Evolutionary conservation across 2,329 filamentous ascomycete genomes (phyloP), one percentile per base, ranked within the genome.

Genomic region (Diplodia mutila): DNA sequence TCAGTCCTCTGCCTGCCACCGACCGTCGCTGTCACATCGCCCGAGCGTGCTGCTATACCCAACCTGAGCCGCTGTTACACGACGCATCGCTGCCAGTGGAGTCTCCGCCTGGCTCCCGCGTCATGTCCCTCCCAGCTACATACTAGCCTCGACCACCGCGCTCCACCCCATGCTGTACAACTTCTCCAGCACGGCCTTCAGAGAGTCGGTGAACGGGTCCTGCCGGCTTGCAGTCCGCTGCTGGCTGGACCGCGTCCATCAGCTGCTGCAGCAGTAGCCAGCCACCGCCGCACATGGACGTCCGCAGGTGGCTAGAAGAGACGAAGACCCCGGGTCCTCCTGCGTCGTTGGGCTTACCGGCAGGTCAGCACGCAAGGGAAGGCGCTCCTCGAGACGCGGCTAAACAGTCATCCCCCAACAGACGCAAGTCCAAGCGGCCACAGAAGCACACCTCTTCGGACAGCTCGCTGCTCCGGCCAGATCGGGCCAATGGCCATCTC

Each of bases 251-350:
- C 65, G 66, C 68, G 68, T 53, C 57, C 37, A 46, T 61, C 54
- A 55, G 55, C 55, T 32, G 66, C 57, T 42, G 55, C 54, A 52
- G 66, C 48, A 29, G 66, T 32, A 27, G 46, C 29, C 55, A 52
- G 61, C 57, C 66, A 65, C 65, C 39, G 29, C 54, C 57, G 66
- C 48, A 37, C 66, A 83, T 83, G 81, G 80, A 84, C 69, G 80
- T 84, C 69, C 73, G 73, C 57, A 76, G 74, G 70, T 84, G 82
- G 82, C 76, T 84, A 55, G 75, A 80, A 63, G 75, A 79, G 66
- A 82, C 78, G 8, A 77, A 71, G 63, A 69, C 73, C 66, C 72
- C 75, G 61, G 75, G 71, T 48, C 66, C 70, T 61, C 70, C 73
- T 48, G 70, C 74, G 32, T 61, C 71, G 61, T 68, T 69, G 51